These are phyloP conservation scores for Sabuloglossum arenarium DNA, from an alignment of 495 filamentous ascomycete species.

Conservation along the genomic window DNA sequence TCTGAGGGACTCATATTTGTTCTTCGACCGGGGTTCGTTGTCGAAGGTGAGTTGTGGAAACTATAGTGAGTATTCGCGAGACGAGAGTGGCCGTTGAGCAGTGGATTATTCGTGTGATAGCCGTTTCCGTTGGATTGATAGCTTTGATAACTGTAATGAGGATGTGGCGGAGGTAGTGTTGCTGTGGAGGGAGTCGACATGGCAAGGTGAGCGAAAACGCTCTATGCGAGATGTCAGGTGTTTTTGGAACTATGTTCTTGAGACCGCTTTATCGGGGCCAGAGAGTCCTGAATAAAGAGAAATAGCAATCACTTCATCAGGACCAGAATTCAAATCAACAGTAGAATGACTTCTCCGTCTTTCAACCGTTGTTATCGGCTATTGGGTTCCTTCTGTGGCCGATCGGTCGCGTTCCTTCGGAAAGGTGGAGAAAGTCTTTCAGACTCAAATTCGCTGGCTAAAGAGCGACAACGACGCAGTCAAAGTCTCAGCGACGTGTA, in stretches of 20 bases:
- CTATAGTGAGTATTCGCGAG: constrained; percentile 26
- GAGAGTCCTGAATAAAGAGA: background rate
- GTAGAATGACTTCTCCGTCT: background rate
- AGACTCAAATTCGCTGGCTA: background rate
- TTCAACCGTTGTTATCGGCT: background rate
- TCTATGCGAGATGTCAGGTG: background rate
- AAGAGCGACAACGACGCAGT: background rate
- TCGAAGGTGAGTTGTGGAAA: constrained; percentile 18
- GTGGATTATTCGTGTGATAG: constrained; percentile 29
- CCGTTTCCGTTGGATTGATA: constrained; percentile 25
- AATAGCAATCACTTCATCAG: background rate
- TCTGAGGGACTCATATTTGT: constrained; percentile 6
- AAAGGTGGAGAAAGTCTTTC: background rate
- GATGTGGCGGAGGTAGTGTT: constrained; percentile 50
- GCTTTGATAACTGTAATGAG: constrained; percentile 39
- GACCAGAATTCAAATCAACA: background rate
- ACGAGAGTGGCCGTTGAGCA: constrained; percentile 29
- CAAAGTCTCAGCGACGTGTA: background rate
- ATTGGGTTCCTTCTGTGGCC: background rate
- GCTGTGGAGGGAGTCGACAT: constrained; percentile 82
- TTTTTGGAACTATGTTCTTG: background rate
- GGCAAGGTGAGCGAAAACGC: constrained; percentile 5
- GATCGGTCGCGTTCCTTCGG: background rate
- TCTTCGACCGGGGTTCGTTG: constrained; percentile 14
- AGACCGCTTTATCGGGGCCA: background rate